phyloP scores from a whole-genome alignment of 2,329 filamentous ascomycete species.

The Fusarium anthophilum region DNA sequence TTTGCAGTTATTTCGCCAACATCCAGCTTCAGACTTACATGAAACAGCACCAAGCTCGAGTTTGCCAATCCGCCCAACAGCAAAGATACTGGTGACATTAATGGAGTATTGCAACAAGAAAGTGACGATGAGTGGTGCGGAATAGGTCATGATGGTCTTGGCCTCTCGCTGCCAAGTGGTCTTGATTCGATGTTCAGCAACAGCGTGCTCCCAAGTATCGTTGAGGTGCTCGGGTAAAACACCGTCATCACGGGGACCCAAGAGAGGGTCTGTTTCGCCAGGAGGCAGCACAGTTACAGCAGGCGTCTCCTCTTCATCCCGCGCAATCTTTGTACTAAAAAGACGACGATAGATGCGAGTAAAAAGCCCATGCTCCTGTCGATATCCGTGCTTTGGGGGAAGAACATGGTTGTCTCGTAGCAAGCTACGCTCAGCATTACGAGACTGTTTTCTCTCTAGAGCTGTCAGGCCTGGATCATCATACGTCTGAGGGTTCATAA shows the following conservation, averaged over 20 bases:
- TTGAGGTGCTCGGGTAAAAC: slow-evolving; percentile 67
- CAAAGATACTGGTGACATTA: slow-evolving; percentile 83
- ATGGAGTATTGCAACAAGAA: slow-evolving; percentile 86
- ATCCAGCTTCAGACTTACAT: slow-evolving; percentile 41
- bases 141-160: slow-evolving; percentile 80
- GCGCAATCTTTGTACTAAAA: slow-evolving; percentile 65
- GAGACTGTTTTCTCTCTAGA: slow-evolving; percentile 65
- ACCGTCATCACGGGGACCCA: slow-evolving; percentile 50
- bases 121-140: slow-evolving; percentile 73
- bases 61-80: slow-evolving; percentile 78
- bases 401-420: slow-evolving; percentile 72
- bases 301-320: slow-evolving; percentile 50
- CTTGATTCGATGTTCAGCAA: slow-evolving; percentile 80
- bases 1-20: background rate
- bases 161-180: slow-evolving; percentile 93
- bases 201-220: slow-evolving; percentile 85
- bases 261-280: slow-evolving; percentile 54
- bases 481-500: slow-evolving; percentile 67
- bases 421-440: slow-evolving; percentile 68
- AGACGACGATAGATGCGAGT: slow-evolving; percentile 56
- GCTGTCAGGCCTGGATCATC: slow-evolving; percentile 61
- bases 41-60: slow-evolving; percentile 60
- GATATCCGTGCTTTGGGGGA: slow-evolving; percentile 65
- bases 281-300: slow-evolving; percentile 48
- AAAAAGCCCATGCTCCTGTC: slow-evolving; percentile 47